Evolutionary conservation across 2,329 filamentous ascomycete species (phyloP).

Genomic region (Geosmithia flava): DNA sequence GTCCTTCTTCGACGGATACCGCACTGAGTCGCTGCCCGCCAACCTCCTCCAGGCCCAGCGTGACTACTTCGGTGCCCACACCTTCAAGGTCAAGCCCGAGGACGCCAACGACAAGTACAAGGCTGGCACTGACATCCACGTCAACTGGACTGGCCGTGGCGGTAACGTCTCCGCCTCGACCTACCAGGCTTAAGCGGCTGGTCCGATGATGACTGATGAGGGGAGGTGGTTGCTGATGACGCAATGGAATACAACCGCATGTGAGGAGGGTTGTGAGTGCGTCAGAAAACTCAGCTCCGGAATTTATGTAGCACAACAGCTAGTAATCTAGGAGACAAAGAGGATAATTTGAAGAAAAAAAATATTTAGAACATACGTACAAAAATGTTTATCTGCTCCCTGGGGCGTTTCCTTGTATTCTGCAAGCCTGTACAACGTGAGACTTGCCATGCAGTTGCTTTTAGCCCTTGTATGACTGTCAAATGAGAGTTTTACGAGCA

Average conservation of each 20-base stretch:
- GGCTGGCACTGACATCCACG: conserved; percentile 81
- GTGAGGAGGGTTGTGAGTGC: neutral
- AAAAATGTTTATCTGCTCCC: neutral
- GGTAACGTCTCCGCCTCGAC: conserved; percentile 95
- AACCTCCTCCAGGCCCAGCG: conserved; percentile 98
- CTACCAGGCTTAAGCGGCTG: conserved; percentile 70
- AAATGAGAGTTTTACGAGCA: too few relatives aligned
- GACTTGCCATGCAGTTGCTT: too few relatives aligned
- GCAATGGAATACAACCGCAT: neutral
- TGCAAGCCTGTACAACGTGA: neutral
- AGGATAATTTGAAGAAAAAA: neutral
- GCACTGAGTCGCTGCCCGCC: conserved; percentile 91
- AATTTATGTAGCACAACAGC: neutral
- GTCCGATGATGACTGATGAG: neutral
- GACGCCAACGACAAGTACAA: conserved; percentile 66
- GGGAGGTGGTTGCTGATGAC: neutral
- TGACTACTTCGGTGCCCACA: conserved; percentile 98
- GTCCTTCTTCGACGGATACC: conserved; percentile 98
- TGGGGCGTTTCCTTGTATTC: neutral
- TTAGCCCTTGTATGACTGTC: too few relatives aligned
- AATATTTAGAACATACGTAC: neutral
- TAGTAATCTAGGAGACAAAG: neutral
- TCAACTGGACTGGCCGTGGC: conserved; percentile 99
- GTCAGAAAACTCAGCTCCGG: neutral
- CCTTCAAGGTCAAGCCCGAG: conserved; percentile 81